Percentiles rank a stretch among this genome's conserved stretches.
These are phyloP conservation scores for Hypoxylon rickii DNA, from an alignment of 495 filamentous ascomycete genomes.

Conservation along the genomic window DNA sequence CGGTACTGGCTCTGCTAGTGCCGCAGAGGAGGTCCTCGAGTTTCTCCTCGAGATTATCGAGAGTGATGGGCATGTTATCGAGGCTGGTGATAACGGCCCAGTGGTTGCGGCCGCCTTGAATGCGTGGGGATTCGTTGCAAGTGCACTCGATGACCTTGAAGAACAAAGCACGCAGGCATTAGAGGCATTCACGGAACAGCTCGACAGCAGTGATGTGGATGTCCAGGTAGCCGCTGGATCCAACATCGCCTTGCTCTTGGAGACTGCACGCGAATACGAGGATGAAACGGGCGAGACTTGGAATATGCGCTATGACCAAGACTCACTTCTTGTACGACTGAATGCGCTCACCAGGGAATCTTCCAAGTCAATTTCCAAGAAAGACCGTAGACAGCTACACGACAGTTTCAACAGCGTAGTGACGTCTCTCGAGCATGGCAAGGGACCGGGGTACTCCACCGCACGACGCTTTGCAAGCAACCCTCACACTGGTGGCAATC, in stretches of 20 bases:
- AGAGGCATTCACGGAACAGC: constrained; percentile 87
- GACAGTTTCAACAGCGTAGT: constrained; percentile 80
- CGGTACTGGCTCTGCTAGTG: constrained; percentile 73
- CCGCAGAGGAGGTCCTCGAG: constrained; percentile 76
- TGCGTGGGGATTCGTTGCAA: constrained; percentile 87
- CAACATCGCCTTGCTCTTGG: constrained; percentile 88
- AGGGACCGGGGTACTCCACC: constrained; percentile 53
- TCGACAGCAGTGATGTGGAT: constrained; percentile 72
- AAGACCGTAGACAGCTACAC: constrained; percentile 77
- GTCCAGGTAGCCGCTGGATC: constrained; percentile 89
- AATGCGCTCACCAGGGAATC: constrained; percentile 61
- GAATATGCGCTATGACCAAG: constrained; percentile 53
- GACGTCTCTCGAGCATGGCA: constrained; percentile 74
- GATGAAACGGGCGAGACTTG: constrained; percentile 60
- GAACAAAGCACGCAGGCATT: constrained; percentile 73
- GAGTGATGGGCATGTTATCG: constrained; percentile 77
- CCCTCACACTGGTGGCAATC: constrained; percentile 53
- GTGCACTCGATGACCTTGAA: constrained; percentile 79
- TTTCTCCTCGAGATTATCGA: constrained; percentile 85
- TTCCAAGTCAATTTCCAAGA: constrained; percentile 74
- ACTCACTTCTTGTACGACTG: constrained; percentile 62
- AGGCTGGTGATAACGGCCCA: constrained; percentile 70
- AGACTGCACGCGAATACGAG: constrained; percentile 72
- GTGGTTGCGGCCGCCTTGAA: constrained; percentile 85
- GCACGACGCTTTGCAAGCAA: constrained; percentile 44